A percentile compares a stretch with the other conserved stretches of the same genome.
These are phyloP conservation scores for Haematococcus lacustris DNA, from an alignment of 139 green algal species.

Conservation along the genomic window DNA sequence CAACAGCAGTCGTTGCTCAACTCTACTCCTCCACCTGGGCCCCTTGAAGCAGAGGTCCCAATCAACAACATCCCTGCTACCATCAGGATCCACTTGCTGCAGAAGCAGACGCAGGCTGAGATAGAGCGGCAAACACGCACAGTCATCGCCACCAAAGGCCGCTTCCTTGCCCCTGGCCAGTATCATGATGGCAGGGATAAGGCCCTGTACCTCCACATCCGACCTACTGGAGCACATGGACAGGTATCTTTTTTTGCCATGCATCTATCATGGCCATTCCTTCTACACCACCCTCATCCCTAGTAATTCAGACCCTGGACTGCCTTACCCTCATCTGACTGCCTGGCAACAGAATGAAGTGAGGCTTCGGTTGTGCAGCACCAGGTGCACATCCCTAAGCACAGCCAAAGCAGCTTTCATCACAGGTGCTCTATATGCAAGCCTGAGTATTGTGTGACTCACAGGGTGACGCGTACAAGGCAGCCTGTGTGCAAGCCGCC, in stretches of 20 bases:
- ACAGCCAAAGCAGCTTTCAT: not conserved
- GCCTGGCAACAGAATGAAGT: not conserved
- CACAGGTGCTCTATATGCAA: not conserved
- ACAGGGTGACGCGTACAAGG: slow-evolving; percentile 3
- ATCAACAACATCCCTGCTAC: slow-evolving; percentile 45
- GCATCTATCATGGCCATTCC: no score
- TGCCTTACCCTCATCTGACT: not conserved
- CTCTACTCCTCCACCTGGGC: not conserved
- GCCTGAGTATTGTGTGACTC: not conserved
- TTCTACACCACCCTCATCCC: not conserved
- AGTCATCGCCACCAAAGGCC: slow-evolving; percentile 32
- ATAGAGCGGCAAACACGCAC: slow-evolving; percentile 30
- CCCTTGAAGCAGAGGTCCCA: slow-evolving; percentile 24
- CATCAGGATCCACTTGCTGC: slow-evolving; percentile 38
- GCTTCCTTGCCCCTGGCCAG: no score
- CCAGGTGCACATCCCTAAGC: not conserved
- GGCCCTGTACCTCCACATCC: slow-evolving; percentile 30
- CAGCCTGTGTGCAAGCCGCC: not conserved
- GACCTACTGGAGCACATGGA: not conserved
- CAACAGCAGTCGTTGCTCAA: not conserved
- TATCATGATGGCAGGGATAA: slow-evolving; percentile 26
- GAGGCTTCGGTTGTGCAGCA: not conserved
- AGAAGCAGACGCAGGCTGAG: slow-evolving; percentile 37
- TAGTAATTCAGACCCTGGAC: not conserved
- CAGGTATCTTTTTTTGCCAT: not conserved